Evolutionary conservation across 495 filamentous ascomycete genomes (phyloP).

Genomic region (Penicillium bovifimosum): DNA sequence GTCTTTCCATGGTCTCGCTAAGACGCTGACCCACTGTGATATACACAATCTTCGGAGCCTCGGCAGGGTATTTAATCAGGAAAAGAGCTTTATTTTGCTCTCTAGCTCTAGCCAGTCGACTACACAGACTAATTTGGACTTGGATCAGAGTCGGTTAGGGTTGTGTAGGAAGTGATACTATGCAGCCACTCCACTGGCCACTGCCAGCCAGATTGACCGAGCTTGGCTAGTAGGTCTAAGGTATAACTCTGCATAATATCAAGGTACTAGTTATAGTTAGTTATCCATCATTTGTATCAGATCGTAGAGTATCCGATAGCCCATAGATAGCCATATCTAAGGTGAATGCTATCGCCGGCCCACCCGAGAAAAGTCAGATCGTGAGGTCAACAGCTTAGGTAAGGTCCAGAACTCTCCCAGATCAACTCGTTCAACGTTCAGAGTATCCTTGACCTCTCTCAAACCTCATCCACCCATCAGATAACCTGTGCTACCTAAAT

Average conservation of each 20-base stretch:
- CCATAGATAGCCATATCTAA: no score
- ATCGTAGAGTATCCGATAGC: no score
- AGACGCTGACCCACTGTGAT: not conserved
- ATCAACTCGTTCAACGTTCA: not conserved
- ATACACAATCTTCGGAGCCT: constrained; percentile 5
- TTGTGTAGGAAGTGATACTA: not conserved
- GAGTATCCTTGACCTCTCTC: not conserved
- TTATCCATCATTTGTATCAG: no score
- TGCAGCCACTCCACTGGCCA: no score
- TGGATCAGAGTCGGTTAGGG: not conserved
- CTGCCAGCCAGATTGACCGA: not conserved
- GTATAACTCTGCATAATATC: not conserved
- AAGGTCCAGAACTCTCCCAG: constrained; percentile 1
- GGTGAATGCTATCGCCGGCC: no score
- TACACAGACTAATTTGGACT: constrained; percentile 5
- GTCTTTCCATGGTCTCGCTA: not conserved
- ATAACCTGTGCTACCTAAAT: no score
- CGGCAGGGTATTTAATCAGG: not conserved
- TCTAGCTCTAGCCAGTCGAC: not conserved
- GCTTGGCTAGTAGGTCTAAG: not conserved
- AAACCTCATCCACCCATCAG: not conserved
- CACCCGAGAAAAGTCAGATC: not conserved
- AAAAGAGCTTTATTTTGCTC: not conserved
- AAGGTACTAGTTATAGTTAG: no score
- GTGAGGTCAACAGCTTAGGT: constrained; percentile 2